These are phyloP conservation scores for Chloranthus sessilifolius DNA, from an alignment of 164 flowering plant species.

Conservation along the genomic window DNA sequence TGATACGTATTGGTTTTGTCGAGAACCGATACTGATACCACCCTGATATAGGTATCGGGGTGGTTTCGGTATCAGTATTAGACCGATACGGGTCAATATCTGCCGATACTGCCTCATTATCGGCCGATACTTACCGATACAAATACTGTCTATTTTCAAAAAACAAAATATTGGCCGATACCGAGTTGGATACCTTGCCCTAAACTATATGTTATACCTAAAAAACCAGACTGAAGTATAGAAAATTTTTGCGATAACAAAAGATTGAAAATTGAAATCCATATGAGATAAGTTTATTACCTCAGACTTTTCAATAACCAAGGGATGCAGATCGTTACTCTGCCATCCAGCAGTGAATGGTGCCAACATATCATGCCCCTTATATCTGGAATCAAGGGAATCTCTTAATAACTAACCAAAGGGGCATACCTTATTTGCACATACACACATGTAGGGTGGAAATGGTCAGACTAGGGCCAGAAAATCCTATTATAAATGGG, in stretches of 20 bases:
- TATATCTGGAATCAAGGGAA: slow-evolving; percentile 44
- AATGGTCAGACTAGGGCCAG: neutral
- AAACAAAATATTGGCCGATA: too few species aligned
- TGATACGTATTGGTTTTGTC: too few species aligned
- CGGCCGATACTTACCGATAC: too few species aligned
- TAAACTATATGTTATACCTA: neutral
- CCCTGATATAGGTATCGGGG: too few species aligned
- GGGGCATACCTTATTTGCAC: slow-evolving; percentile 7
- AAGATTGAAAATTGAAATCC: neutral
- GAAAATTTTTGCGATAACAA: slow-evolving; percentile 4
- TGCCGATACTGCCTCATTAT: too few species aligned
- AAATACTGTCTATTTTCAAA: too few species aligned
- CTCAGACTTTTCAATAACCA: slow-evolving; percentile 86
- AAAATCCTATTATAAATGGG: too few species aligned
- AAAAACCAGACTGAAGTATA: neutral
- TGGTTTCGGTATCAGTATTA: too few species aligned
- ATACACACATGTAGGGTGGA: neutral
- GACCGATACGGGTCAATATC: too few species aligned
- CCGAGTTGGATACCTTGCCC: too few species aligned
- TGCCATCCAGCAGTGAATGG: slow-evolving; percentile 99
- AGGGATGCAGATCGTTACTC: slow-evolving; percentile 59
- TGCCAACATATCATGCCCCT: slow-evolving; percentile 97
- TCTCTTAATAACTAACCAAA: too few species aligned
- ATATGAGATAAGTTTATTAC: slow-evolving; percentile 23
- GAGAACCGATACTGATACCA: too few species aligned